phyloP scores from a whole-genome alignment of 306 rosid genomes.

The Quercus rubra region DNA sequence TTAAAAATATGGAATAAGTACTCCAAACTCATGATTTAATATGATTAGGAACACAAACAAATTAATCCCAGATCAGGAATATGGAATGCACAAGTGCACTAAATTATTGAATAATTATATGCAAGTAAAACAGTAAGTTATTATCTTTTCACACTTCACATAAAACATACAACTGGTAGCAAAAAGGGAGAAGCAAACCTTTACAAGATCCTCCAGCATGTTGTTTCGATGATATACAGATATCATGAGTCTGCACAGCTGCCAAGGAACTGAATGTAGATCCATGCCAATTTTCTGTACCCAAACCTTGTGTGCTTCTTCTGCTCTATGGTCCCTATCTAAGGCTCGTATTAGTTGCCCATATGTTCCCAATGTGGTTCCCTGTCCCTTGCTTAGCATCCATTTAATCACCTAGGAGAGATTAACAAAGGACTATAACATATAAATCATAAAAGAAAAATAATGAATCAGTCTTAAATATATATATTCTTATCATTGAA shows the following conservation, averaged over 20 bases:
- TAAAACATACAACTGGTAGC: slow-evolving; percentile 5
- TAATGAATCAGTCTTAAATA: not conserved
- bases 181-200: slow-evolving; percentile 38
- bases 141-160: not conserved
- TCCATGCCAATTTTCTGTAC: slow-evolving; percentile 67
- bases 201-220: slow-evolving; percentile 58
- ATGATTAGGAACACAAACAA: not conserved
- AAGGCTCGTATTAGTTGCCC: slow-evolving; percentile 75
- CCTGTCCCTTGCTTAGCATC: slow-evolving; percentile 98
- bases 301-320: slow-evolving; percentile 90
- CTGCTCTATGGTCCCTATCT: slow-evolving; percentile 87
- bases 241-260: slow-evolving; percentile 79
- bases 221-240: slow-evolving; percentile 74
- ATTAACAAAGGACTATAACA: not conserved
- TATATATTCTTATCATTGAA: not conserved
- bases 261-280: slow-evolving; percentile 94
- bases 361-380: slow-evolving; percentile 79
- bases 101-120: not conserved
- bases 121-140: slow-evolving; percentile 2
- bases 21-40: not conserved
- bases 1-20: not conserved
- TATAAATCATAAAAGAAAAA: not conserved
- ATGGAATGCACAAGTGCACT: not conserved
- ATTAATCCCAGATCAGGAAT: not conserved
- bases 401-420: slow-evolving; percentile 72